Base-by-base conservation (phyloP, 805 yeast species). In the Candida nitratophila region DNA sequence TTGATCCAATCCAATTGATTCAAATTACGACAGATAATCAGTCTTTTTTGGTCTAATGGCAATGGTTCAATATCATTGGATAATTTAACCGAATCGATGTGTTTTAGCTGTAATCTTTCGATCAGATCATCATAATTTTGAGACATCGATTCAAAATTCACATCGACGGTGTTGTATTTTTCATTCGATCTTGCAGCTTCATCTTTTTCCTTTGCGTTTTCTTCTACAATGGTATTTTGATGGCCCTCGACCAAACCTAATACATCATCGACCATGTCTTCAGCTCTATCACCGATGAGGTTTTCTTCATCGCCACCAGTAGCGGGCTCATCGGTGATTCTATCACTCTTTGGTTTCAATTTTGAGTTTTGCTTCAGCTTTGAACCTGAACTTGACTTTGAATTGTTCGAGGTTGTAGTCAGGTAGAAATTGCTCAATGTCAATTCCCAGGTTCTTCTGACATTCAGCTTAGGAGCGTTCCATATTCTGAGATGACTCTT, bases 1-100 rank as follows among this genome's bases (percentile, higher is more conserved):
- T 90, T 87, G 40, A 77, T 67, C 96, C 96, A 90, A 3, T 73
- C 70, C 21, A 91, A 59, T 19, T 61, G 53, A 60, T 86, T 85
- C 56, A 90, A 66, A 49, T 76, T 74, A 2, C 69, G 57, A 30
- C 77, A 58, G 33, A 83, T 81, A 15, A 52, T 51, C 12, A 41
- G 36, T 34, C 60, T 47, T 11, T 35, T 27, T 1, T 46, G 45
- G 43, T 54, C 56, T 37, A 60, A 59, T 11, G 63, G 61, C 33
- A 60, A 39, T 10, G 52, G 51, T 4, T 47, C 38, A 11, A 58
- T 19, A n/a, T 44, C 41, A 16, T 52, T 16, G 1, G 52, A 22
- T 3, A 60, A 14, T 2, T 51, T 10, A 43, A 33, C 41, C 4
- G 37, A 34, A 9, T 34, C 37, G 6, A 34, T 17, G 17, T 7